Evolutionary conservation across 208 protist species (phyloP).

Genomic region (Lotmaria passim): DNA sequence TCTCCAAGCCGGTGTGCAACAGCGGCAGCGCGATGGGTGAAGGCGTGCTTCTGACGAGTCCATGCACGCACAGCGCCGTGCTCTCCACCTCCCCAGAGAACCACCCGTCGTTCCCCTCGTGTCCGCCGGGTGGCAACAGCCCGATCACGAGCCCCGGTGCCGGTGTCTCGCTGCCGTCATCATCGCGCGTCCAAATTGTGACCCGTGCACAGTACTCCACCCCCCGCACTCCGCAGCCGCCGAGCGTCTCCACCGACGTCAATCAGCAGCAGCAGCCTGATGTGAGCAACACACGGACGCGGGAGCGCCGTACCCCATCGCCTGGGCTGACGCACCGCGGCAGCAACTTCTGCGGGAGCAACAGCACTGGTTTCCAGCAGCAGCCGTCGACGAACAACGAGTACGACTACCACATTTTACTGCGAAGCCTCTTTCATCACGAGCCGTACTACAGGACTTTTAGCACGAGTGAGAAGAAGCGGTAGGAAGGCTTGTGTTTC

Average conservation of each 20-base stretch:
- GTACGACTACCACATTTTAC: slow-evolving; percentile 26
- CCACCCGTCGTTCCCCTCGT: not conserved
- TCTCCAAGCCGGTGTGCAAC: slow-evolving; percentile 22
- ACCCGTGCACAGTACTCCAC: slow-evolving; percentile 20
- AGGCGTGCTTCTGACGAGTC: slow-evolving; percentile 3
- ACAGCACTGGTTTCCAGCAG: slow-evolving; percentile 6
- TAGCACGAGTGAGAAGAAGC: slow-evolving; percentile 10
- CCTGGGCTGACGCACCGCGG: slow-evolving; percentile 8
- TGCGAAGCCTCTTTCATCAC: slow-evolving; percentile 22
- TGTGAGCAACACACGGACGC: not conserved
- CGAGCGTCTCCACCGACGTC: not conserved
- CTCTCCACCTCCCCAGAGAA: slow-evolving; percentile 6
- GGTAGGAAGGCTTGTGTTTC: not conserved
- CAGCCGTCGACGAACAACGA: slow-evolving; percentile 15
- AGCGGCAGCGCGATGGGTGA: not conserved
- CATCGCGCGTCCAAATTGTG: slow-evolving; percentile 16
- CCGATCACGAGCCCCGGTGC: slow-evolving; percentile 16
- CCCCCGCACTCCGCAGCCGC: slow-evolving; percentile 13
- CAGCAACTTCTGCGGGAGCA: slow-evolving; percentile 18
- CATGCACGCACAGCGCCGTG: slow-evolving; percentile 9
- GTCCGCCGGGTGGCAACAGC: not conserved
- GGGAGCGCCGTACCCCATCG: slow-evolving; percentile 2
- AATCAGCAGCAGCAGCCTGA: slow-evolving; percentile 2
- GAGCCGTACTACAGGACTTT: slow-evolving; percentile 23
- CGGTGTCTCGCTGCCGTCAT: not conserved